phyloP scores from a whole-genome alignment of 768 basidiomycete genomes.

The Pulveroboletus sp. region DNA sequence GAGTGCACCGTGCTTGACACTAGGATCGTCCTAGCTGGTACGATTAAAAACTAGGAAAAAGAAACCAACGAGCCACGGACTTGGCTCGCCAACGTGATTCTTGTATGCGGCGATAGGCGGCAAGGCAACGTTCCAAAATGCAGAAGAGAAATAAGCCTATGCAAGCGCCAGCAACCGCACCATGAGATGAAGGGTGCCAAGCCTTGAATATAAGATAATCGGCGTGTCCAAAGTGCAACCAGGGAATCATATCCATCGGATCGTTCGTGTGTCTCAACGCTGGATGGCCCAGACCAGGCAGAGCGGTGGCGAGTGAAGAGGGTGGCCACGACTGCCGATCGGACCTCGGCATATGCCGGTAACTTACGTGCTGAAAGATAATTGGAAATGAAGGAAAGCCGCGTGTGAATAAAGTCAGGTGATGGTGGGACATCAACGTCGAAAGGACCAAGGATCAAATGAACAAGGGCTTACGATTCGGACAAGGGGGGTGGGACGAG shows the following conservation, averaged over 20 bases:
- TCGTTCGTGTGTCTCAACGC: conserved; percentile 1
- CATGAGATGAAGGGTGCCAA: conserved; percentile 63
- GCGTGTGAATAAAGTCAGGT: no score
- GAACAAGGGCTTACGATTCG: no score
- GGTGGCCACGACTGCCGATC: no score
- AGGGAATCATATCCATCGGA: conserved; percentile 49
- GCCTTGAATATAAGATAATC: conserved; percentile 64
- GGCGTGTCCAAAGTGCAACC: conserved; percentile 62
- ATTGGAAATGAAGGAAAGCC: no score
- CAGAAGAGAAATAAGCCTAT: conserved; percentile 65
- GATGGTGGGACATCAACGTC: no score
- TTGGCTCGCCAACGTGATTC: conserved; percentile 55
- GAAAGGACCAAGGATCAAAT: no score
- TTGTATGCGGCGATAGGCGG: conserved; percentile 48
- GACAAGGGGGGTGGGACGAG: no score
- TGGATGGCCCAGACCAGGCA: no score
- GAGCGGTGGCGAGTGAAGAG: no score
- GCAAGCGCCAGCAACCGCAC: conserved; percentile 71
- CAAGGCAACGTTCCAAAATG: conserved; percentile 65
- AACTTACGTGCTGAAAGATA: no score
- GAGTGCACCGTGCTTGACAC: not conserved
- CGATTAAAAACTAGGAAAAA: not conserved
- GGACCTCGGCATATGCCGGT: no score
- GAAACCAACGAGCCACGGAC: conserved; percentile 32
- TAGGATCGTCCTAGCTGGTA: conserved; percentile 7